Conservation (phyloP, 768 basidiomycete genomes). For the Rhodotorula kratochvilovae region DNA sequence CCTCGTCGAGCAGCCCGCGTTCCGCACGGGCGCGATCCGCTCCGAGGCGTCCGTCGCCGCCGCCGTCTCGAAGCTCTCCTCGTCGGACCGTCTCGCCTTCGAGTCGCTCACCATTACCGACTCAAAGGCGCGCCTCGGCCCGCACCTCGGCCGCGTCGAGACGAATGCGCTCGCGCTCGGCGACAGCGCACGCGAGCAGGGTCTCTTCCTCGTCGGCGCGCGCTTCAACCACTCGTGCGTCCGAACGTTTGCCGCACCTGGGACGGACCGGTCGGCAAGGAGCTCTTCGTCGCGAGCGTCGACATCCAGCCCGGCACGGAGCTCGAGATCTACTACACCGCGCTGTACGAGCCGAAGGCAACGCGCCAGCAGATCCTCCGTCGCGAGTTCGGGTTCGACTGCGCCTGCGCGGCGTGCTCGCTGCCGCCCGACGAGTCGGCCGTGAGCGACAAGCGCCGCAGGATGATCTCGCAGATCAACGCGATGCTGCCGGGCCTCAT, state of each 20-base stretch:
- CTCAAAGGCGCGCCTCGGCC: neutral
- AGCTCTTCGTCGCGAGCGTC: too few species aligned
- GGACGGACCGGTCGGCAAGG: too few species aligned
- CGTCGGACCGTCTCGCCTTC: neutral
- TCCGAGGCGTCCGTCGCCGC: neutral
- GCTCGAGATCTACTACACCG: neutral
- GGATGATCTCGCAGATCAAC: neutral
- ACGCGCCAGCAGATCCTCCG: neutral
- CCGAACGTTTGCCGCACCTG: too few species aligned
- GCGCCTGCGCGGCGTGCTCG: neutral
- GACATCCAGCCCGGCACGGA: neutral
- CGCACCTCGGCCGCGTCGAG: neutral
- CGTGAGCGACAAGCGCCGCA: neutral
- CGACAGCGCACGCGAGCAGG: accelerated
- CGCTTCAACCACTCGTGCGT: too few species aligned
- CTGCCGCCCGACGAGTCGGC: neutral
- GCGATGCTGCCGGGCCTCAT: neutral
- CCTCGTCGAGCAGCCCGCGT: neutral
- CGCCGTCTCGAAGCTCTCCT: neutral
- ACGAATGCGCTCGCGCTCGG: too few species aligned
- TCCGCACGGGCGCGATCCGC: neutral
- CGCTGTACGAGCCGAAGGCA: neutral
- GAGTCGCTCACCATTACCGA: neutral
- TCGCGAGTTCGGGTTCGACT: neutral
- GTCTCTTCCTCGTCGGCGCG: neutral